phyloP scores from a whole-genome alignment of 306 rosid genomes.

The Medicago lupulina region DNA sequence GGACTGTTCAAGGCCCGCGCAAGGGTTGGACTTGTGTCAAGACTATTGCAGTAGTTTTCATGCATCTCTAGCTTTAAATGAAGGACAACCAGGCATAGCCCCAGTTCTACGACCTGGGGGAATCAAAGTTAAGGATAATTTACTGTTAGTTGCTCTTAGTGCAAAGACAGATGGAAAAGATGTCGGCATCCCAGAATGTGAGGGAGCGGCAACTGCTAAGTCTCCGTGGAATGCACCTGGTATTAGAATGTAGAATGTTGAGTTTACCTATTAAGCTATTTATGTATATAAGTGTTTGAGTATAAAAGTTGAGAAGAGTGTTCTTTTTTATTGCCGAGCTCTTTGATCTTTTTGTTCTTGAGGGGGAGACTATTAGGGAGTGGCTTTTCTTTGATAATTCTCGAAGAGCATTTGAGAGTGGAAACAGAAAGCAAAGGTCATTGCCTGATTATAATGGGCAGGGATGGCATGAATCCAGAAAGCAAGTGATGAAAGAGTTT shows the following conservation, averaged over 20 bases:
- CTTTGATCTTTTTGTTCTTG: constrained; percentile 84
- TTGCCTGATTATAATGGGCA: constrained; percentile 92
- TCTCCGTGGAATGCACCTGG: constrained; percentile 99
- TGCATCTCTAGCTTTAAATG: constrained; percentile 84
- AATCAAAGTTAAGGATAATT: constrained; percentile 82
- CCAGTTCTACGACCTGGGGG: constrained; percentile 95
- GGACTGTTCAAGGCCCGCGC: constrained; percentile 84
- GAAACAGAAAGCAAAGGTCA: constrained; percentile 96
- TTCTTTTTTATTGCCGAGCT: constrained; percentile 58
- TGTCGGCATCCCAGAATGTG: constrained; percentile 95
- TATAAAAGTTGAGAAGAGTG: no score
- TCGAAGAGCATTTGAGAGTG: constrained; percentile 94
- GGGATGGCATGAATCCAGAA: constrained; percentile 99
- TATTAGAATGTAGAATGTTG: constrained; percentile 34
- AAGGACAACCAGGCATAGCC: constrained; percentile 77
- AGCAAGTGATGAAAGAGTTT: constrained; percentile 92
- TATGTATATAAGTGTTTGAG: no score
- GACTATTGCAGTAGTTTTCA: constrained; percentile 95
- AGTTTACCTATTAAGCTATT: no score
- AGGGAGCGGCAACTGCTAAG: constrained; percentile 95
- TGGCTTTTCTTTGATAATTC: constrained; percentile 99
- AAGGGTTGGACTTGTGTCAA: constrained; percentile 76
- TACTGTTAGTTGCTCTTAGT: constrained; percentile 85
- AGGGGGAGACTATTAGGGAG: constrained; percentile 87
- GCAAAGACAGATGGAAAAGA: constrained; percentile 87